phyloP scores from a whole-genome alignment of 768 basidiomycete species.

The Crucibulum laeve region DNA sequence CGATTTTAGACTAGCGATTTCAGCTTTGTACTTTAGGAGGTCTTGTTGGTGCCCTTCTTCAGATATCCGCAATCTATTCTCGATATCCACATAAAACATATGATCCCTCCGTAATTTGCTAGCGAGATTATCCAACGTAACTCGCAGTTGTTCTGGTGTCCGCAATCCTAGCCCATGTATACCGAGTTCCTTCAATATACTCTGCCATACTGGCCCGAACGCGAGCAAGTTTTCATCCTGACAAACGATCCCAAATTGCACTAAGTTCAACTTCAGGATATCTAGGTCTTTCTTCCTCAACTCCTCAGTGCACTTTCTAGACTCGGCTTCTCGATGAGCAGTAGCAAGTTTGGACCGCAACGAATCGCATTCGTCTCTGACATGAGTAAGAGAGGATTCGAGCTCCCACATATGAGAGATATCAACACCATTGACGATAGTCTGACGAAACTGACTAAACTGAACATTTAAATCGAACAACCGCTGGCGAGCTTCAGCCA shows the following conservation, averaged over 20 bases:
- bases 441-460: not conserved
- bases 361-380: not conserved
- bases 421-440: not conserved
- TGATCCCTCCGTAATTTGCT: not conserved
- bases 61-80: not conserved
- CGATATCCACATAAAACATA: not conserved
- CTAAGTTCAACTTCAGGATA: not conserved
- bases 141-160: not conserved
- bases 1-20: not conserved
- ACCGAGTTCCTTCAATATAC: not conserved
- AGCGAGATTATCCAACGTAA: not conserved
- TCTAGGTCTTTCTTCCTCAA: not conserved
- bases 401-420: not conserved
- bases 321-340: not conserved
- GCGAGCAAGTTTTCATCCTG: not conserved
- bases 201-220: not conserved
- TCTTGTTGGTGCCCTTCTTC: not conserved
- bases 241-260: not conserved
- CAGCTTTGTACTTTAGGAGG: not conserved
- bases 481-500: not conserved
- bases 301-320: not conserved
- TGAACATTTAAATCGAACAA: not conserved
- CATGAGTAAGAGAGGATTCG: not conserved
- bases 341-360: not conserved
- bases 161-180: not conserved